These are phyloP conservation scores for Phytophthora fragariae DNA, from an alignment of 352 stramenopile genomes.

Conservation along the genomic window DNA sequence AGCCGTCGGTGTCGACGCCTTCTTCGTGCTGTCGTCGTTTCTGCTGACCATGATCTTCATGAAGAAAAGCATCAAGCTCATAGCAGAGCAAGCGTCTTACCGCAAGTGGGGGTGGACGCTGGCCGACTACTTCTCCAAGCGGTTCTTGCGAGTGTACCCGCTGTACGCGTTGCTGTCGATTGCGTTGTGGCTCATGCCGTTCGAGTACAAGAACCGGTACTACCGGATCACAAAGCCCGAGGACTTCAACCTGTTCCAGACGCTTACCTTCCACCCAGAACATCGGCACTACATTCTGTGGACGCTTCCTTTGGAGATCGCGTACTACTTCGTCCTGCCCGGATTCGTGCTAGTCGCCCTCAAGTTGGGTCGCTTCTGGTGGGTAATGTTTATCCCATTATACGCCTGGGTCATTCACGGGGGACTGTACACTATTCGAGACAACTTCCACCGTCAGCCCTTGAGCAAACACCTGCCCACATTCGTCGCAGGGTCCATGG, in stretches of 20 bases:
- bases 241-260: constrained; percentile 9
- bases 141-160: constrained; percentile 4
- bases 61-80: constrained; percentile 28
- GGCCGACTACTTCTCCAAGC: constrained; percentile 9
- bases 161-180: not conserved
- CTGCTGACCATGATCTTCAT: constrained; percentile 29
- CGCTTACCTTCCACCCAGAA: constrained; percentile 13
- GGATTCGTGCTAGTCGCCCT: constrained; percentile 10
- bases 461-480: constrained; percentile 12
- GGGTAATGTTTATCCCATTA: constrained; percentile 8
- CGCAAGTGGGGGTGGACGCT: constrained; percentile 10
- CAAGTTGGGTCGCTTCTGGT: constrained; percentile 24
- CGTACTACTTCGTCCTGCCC: constrained; percentile 23
- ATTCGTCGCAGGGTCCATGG: constrained; percentile 16
- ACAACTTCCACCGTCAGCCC: constrained; percentile 7
- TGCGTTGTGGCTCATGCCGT: constrained; percentile 12
- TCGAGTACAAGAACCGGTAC: constrained; percentile 11
- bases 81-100: constrained; percentile 1
- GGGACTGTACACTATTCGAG: constrained; percentile 1
- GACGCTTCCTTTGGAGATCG: constrained; percentile 18
- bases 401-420: constrained; percentile 14
- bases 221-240: constrained; percentile 1
- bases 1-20: constrained; percentile 16
- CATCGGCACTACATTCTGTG: constrained; percentile 22
- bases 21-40: constrained; percentile 30